Percentiles rank a stretch among this genome's conserved stretches.
phyloP scores from a whole-genome alignment of 176 grass and related monocot species.

The Aegilops sharonensis region DNA sequence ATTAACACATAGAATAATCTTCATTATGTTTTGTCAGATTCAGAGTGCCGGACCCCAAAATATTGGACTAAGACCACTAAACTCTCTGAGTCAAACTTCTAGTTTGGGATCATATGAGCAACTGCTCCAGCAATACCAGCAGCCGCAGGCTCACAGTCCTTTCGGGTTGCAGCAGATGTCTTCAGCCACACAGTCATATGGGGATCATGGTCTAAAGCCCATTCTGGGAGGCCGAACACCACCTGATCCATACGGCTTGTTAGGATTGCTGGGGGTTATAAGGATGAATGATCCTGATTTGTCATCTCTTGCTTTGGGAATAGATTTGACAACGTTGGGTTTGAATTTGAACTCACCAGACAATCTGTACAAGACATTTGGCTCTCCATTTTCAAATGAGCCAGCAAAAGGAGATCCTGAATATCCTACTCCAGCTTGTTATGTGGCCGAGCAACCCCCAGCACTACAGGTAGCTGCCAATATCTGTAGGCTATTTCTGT shows the following conservation, averaged over 20 bases:
- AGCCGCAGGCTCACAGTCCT: constrained; percentile 60
- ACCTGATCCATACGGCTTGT: constrained; percentile 81
- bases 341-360: constrained; percentile 89
- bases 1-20: constrained; percentile 34
- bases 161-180: constrained; percentile 86
- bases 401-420: constrained; percentile 80
- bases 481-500: background rate
- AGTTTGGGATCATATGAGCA: constrained; percentile 79
- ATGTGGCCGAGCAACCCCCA: constrained; percentile 59
- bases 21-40: constrained; percentile 51
- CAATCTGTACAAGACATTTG: constrained; percentile 95
- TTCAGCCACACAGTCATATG: constrained; percentile 62
- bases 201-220: constrained; percentile 73
- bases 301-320: constrained; percentile 86
- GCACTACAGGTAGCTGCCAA: constrained; percentile 47
- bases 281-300: constrained; percentile 77
- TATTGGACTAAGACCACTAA: constrained; percentile 67
- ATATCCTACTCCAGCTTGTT: constrained; percentile 79
- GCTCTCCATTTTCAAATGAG: constrained; percentile 94
- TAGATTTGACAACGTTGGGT: constrained; percentile 87
- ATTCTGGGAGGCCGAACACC: constrained; percentile 52
- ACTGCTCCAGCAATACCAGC: constrained; percentile 92
- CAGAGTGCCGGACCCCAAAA: constrained; percentile 60
- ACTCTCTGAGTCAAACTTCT: constrained; percentile 55
- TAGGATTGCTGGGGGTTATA: constrained; percentile 78